Conservation (phyloP, 805 yeast species). For the Candida morakotiae region DNA sequence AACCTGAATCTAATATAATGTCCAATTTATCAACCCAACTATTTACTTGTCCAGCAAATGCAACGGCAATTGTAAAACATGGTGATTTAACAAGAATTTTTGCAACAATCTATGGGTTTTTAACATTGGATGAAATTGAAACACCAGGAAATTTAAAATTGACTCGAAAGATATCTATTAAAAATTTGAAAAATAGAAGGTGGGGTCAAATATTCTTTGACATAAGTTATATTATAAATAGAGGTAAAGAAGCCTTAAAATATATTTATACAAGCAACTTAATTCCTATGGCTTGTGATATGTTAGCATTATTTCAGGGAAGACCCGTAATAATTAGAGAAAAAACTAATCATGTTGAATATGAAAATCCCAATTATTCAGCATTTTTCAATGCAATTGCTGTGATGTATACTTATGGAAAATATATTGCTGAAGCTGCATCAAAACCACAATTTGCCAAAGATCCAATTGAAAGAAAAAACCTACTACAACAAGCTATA, state of each 20-base stretch:
- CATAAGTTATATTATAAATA: slow-evolving; percentile 68
- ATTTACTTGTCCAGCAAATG: slow-evolving; percentile 83
- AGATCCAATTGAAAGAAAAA: slow-evolving; percentile 9
- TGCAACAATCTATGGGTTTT: slow-evolving; percentile 58
- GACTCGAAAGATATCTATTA: slow-evolving; percentile 34
- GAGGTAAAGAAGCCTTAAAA: slow-evolving; percentile 57
- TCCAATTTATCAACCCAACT: slow-evolving; percentile 76
- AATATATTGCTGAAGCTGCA: slow-evolving; percentile 37
- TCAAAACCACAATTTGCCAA: not conserved
- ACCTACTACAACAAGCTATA: slow-evolving; percentile 24
- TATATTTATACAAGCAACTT: slow-evolving; percentile 43
- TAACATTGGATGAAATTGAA: slow-evolving; percentile 50
- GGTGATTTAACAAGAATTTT: slow-evolving; percentile 63
- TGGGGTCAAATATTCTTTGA: slow-evolving; percentile 80
- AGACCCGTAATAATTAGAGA: slow-evolving; percentile 73
- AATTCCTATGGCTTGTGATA: slow-evolving; percentile 58
- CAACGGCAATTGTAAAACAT: slow-evolving; percentile 56
- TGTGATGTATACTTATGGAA: slow-evolving; percentile 61
- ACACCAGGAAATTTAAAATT: slow-evolving; percentile 40
- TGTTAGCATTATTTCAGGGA: slow-evolving; percentile 71
- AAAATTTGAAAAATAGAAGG: slow-evolving; percentile 59
- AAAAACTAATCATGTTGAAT: slow-evolving; percentile 78
- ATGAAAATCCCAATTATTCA: slow-evolving; percentile 81
- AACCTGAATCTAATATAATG: slow-evolving; percentile 79
- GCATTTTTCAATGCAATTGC: slow-evolving; percentile 66